phyloP scores from a whole-genome alignment of 768 basidiomycete species.

The Calocybe indica region DNA sequence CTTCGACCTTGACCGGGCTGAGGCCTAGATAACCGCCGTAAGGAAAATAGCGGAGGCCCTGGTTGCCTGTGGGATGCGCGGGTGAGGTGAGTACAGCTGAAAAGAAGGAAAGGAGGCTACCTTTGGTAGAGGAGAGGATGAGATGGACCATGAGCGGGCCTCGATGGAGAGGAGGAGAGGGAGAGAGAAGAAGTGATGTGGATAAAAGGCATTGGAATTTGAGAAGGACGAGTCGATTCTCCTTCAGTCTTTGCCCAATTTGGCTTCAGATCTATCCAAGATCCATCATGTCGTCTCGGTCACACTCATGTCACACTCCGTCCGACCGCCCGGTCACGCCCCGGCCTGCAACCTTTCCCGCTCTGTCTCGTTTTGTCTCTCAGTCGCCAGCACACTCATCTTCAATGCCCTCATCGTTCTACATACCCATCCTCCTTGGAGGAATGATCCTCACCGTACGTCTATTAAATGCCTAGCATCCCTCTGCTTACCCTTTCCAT shows the following conservation, averaged over 20 bases:
- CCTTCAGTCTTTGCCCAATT: not conserved
- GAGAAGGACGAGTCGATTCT: conserved; percentile 21
- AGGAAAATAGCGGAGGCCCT: conserved; percentile 67
- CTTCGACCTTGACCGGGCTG: conserved; percentile 74
- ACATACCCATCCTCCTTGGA: conserved; percentile 73
- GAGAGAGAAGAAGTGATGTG: conserved; percentile 27
- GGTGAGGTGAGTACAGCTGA: conserved; percentile 7
- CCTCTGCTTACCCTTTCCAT: conserved; percentile 1
- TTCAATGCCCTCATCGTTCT: conserved; percentile 62
- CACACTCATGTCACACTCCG: conserved; percentile 7
- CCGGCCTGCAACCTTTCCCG: too few relatives aligned
- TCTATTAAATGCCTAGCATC: not conserved
- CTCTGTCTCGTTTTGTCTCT: too few relatives aligned
- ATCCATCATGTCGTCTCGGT: conserved; percentile 10
- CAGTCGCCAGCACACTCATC: conserved; percentile 1
- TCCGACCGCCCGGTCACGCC: not conserved
- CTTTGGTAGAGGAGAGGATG: conserved; percentile 58
- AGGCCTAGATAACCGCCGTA: conserved; percentile 75
- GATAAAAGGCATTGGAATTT: conserved; percentile 33
- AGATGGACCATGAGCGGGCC: conserved; percentile 59
- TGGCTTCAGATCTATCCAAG: not conserved
- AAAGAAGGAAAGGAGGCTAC: conserved; percentile 15
- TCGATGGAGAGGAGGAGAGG: conserved; percentile 21
- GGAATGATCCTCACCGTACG: conserved; percentile 90
- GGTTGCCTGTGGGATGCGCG: conserved; percentile 40